phyloP scores from a whole-genome alignment of 2,329 filamentous ascomycete genomes.

The Helotiales sp. region DNA sequence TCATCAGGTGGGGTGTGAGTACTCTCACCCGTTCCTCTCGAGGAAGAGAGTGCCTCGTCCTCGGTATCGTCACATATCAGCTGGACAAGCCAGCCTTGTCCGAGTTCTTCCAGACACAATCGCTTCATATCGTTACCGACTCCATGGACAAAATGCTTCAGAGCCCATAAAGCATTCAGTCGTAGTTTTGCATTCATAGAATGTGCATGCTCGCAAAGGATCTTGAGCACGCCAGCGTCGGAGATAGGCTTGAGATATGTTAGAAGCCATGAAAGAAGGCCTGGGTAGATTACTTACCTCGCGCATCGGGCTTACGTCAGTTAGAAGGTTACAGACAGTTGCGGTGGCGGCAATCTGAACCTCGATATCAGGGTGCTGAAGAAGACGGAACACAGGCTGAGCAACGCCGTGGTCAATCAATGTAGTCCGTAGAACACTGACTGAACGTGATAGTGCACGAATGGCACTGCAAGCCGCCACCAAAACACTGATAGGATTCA shows the following conservation, averaged over 20 bases:
- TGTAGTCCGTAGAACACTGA: constrained; percentile 80
- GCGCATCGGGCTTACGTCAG: constrained; percentile 89
- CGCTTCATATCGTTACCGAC: constrained; percentile 73
- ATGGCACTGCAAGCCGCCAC: constrained; percentile 83
- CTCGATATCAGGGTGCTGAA: constrained; percentile 73
- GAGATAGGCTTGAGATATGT: constrained; percentile 59
- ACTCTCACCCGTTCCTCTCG: constrained; percentile 31
- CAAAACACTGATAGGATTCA: constrained; percentile 75
- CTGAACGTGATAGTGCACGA: constrained; percentile 79
- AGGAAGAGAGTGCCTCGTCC: constrained; percentile 48
- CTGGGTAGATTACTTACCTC: constrained; percentile 56
- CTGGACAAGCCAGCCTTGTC: constrained; percentile 76
- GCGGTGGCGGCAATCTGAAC: constrained; percentile 86
- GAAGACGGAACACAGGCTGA: constrained; percentile 71
- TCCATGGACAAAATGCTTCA: constrained; percentile 84
- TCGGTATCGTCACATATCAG: constrained; percentile 68
- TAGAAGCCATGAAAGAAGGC: constrained; percentile 5
- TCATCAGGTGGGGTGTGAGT: constrained; percentile 35
- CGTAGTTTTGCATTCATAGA: constrained; percentile 77
- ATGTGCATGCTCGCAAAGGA: constrained; percentile 81
- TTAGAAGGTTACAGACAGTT: constrained; percentile 79
- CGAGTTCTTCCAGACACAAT: constrained; percentile 74
- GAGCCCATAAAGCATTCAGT: constrained; percentile 85
- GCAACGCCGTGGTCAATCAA: constrained; percentile 84
- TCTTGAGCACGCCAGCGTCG: constrained; percentile 70